Conservation (phyloP, 305 asterid species). For the Fraxinus velutina region DNA sequence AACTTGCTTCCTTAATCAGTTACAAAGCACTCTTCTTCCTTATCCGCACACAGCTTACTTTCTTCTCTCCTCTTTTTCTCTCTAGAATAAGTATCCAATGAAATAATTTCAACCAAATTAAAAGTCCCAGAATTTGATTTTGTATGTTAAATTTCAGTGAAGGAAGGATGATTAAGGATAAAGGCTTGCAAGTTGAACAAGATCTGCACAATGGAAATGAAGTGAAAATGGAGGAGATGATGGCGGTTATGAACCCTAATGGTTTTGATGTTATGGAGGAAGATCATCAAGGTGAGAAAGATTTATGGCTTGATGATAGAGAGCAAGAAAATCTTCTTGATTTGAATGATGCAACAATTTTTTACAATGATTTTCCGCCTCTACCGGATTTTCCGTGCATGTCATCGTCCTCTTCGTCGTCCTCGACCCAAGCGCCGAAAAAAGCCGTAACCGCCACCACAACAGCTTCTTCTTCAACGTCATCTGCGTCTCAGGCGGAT, state of each 20-base stretch:
- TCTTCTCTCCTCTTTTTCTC: neutral
- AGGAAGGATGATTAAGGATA: conserved; percentile 31
- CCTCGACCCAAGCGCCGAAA: conserved; percentile 38
- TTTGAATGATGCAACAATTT: conserved; percentile 43
- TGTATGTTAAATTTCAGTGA: neutral
- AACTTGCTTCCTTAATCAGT: conserved; percentile 54
- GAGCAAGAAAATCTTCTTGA: conserved; percentile 32
- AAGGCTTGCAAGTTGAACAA: conserved; percentile 8
- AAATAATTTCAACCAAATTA: neutral
- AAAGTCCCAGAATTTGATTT: neutral
- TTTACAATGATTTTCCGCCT: conserved; percentile 55
- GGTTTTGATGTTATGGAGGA: conserved; percentile 16
- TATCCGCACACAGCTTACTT: conserved; percentile 32
- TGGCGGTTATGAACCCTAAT: conserved; percentile 10
- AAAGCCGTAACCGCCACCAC: conserved; percentile 21
- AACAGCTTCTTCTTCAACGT: conserved; percentile 41
- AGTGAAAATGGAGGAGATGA: neutral
- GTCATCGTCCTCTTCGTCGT: conserved; percentile 84
- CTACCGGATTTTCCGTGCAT: conserved; percentile 87
- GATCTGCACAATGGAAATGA: conserved; percentile 26
- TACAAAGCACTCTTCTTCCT: conserved; percentile 27
- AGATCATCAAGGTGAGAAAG: conserved; percentile 17
- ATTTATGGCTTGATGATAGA: conserved; percentile 36
- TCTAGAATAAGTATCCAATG: neutral
- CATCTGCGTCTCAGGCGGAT: conserved; percentile 40